A percentile compares a stretch with the other conserved stretches of the same genome.
These are phyloP conservation scores for Gnomoniopsis sp. DNA, from an alignment of 2,329 filamentous ascomycete species.

Conservation along the genomic window DNA sequence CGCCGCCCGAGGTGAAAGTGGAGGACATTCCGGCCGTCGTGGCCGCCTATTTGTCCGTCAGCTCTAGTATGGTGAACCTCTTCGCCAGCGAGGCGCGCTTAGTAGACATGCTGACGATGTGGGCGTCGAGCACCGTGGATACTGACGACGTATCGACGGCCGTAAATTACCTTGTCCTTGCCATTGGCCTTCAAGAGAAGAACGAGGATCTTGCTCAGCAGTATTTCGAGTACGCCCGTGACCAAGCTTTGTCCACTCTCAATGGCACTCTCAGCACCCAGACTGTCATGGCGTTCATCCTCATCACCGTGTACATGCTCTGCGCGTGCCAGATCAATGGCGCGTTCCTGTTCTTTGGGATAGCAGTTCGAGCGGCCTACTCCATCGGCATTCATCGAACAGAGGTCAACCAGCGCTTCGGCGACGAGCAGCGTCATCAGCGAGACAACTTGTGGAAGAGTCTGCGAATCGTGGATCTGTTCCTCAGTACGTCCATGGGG, in stretches of 20 bases:
- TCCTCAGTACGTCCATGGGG: slow-evolving; percentile 52
- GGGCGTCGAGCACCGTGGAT: slow-evolving; percentile 34
- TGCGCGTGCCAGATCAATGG: slow-evolving; percentile 53
- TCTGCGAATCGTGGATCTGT: slow-evolving; percentile 48
- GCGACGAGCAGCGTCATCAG: slow-evolving; percentile 37
- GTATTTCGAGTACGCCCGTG: slow-evolving; percentile 49
- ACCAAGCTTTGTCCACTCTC: slow-evolving; percentile 41
- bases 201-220: slow-evolving; percentile 38
- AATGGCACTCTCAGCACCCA: slow-evolving; percentile 44
- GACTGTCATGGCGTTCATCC: slow-evolving; percentile 47
- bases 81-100: slow-evolving; percentile 39
- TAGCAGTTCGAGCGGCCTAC: slow-evolving; percentile 50
- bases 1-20: slow-evolving; percentile 26
- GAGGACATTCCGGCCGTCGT: slow-evolving; percentile 29
- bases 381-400: slow-evolving; percentile 51
- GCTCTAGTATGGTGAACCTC: slow-evolving; percentile 45
- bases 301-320: slow-evolving; percentile 53
- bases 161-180: slow-evolving; percentile 47
- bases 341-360: slow-evolving; percentile 52
- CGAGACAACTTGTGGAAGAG: slow-evolving; percentile 53
- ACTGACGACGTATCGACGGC: slow-evolving; percentile 37
- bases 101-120: slow-evolving; percentile 36
- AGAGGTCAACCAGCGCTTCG: slow-evolving; percentile 52
- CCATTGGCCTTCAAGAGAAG: slow-evolving; percentile 43
- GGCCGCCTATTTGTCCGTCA: slow-evolving; percentile 35